These are phyloP conservation scores for Phytophthora pseudosyringae DNA, from an alignment of 352 stramenopile species.

Conservation along the genomic window DNA sequence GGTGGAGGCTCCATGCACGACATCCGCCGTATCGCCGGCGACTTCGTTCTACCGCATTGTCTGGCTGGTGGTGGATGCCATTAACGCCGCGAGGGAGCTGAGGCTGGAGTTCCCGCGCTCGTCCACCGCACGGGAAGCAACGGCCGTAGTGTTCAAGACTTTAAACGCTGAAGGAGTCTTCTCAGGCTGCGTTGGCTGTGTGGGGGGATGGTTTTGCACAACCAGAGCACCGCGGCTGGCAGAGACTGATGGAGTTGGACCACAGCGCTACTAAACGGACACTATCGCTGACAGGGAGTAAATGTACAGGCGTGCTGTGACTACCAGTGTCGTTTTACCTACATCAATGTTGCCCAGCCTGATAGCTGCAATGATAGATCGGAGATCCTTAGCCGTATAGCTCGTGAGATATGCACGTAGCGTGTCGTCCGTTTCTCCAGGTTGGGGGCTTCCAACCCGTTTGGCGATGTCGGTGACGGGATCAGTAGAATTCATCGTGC, in stretches of 20 bases:
- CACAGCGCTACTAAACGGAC: too few species aligned
- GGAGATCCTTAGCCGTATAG: too few species aligned
- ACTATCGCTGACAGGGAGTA: too few species aligned
- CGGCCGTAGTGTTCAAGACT: neutral
- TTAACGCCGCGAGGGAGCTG: neutral
- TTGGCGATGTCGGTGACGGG: too few species aligned
- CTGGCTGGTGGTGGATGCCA: slow-evolving; percentile 4
- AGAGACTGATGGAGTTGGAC: too few species aligned
- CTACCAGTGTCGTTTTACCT: neutral
- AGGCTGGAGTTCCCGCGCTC: neutral
- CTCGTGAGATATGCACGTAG: too few species aligned
- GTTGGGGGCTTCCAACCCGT: too few species aligned
- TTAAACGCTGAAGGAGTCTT: slow-evolving; percentile 2
- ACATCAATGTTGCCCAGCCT: neutral
- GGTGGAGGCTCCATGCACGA: slow-evolving; percentile 4
- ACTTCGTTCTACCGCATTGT: too few species aligned
- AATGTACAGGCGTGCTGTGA: neutral
- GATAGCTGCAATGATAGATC: neutral
- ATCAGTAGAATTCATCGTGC: too few species aligned
- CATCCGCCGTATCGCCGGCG: slow-evolving; percentile 1
- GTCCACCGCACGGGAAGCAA: neutral
- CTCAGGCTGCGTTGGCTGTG: slow-evolving; percentile 5
- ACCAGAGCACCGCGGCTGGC: too few species aligned
- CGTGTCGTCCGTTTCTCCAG: too few species aligned
- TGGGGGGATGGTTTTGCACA: slow-evolving; percentile 1